Percentiles rank a stretch among this genome's conserved stretches.
phyloP scores from a whole-genome alignment of 108 stramenopile species.

The Skeletonema potamos region DNA sequence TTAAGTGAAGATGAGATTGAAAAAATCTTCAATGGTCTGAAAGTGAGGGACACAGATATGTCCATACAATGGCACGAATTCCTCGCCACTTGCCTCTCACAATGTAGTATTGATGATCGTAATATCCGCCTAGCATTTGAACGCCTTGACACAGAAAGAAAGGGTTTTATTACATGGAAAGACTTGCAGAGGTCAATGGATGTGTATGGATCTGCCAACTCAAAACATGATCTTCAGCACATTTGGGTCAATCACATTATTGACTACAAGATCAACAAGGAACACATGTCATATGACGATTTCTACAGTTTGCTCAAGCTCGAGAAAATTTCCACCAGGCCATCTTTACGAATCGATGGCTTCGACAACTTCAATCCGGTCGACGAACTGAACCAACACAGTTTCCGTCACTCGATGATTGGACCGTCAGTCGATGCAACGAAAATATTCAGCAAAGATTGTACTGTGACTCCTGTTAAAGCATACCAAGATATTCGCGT shows the following conservation, averaged over 20 bases:
- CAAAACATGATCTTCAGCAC: slow-evolving; percentile 7
- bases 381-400: neutral
- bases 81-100: slow-evolving; percentile 69
- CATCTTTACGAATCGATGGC: slow-evolving; percentile 1
- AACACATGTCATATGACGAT: slow-evolving; percentile 26
- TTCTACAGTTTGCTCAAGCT: slow-evolving; percentile 25
- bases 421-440: neutral
- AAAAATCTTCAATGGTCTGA: slow-evolving; percentile 60
- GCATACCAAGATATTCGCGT: slow-evolving; percentile 1
- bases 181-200: slow-evolving; percentile 58
- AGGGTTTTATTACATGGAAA: slow-evolving; percentile 59
- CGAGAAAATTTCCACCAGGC: neutral
- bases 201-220: slow-evolving; percentile 1
- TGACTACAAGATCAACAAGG: slow-evolving; percentile 19
- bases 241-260: slow-evolving; percentile 21
- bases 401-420: neutral
- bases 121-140: slow-evolving; percentile 77
- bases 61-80: slow-evolving; percentile 81
- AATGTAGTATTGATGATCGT: slow-evolving; percentile 68
- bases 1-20: slow-evolving; percentile 65
- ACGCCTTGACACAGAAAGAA: slow-evolving; percentile 63
- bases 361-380: neutral
- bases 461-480: neutral
- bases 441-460: neutral
- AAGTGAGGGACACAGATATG: slow-evolving; percentile 42